Evolutionary conservation across 352 stramenopile genomes (phyloP).

Genomic region (Phytopythium kandeliae): DNA sequence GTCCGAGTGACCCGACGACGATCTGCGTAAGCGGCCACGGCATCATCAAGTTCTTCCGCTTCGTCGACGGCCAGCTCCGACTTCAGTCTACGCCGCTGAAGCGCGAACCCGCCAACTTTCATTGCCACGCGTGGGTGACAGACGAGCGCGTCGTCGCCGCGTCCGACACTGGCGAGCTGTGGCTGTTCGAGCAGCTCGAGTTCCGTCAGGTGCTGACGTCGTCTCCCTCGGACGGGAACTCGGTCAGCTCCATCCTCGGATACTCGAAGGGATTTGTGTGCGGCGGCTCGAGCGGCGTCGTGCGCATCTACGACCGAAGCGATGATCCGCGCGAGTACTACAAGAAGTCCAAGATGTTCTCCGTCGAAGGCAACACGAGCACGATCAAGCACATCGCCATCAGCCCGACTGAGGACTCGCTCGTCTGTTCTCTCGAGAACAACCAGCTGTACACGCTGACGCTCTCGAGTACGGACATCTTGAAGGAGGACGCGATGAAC

Average conservation of each 20-base stretch:
- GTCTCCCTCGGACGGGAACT: slow-evolving; percentile 73
- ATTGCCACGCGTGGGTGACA: slow-evolving; percentile 89
- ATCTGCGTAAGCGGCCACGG: slow-evolving; percentile 88
- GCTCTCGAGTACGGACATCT: slow-evolving; percentile 87
- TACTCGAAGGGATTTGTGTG: slow-evolving; percentile 91
- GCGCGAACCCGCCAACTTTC: slow-evolving; percentile 79
- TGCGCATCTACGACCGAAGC: slow-evolving; percentile 82
- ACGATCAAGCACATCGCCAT: slow-evolving; percentile 83
- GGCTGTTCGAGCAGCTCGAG: slow-evolving; percentile 91
- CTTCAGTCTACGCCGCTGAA: slow-evolving; percentile 68
- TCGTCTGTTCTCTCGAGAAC: slow-evolving; percentile 85
- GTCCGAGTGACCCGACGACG: slow-evolving; percentile 72
- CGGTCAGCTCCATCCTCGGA: slow-evolving; percentile 76
- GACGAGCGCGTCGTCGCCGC: slow-evolving; percentile 89
- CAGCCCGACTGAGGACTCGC: slow-evolving; percentile 85
- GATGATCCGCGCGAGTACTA: slow-evolving; percentile 87
- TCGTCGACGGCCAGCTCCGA: slow-evolving; percentile 78
- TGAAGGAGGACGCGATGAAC: slow-evolving; percentile 93
- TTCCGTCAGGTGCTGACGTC: slow-evolving; percentile 75
- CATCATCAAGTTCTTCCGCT: slow-evolving; percentile 87
- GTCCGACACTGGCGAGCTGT: slow-evolving; percentile 87
- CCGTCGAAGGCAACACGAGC: slow-evolving; percentile 75
- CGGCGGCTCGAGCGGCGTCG: slow-evolving; percentile 60
- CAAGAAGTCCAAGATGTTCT: slow-evolving; percentile 88
- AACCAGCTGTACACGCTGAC: slow-evolving; percentile 90